Conservation (phyloP, 2,329 filamentous ascomycete species). For the Pseudogymnoascus sp. region DNA sequence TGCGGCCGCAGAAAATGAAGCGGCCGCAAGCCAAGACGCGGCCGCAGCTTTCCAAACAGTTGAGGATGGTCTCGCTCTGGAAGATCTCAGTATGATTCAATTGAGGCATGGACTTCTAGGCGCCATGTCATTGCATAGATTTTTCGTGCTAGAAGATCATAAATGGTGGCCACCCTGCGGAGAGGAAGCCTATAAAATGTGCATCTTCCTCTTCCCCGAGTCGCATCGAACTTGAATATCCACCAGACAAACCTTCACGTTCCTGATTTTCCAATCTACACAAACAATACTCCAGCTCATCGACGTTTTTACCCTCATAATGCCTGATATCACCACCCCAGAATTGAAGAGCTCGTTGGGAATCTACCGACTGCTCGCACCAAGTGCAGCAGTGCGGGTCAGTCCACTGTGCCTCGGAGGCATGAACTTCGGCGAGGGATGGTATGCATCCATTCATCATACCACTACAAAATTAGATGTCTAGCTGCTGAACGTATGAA, state of each 20-base stretch:
- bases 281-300: not conserved
- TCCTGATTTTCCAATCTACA: not conserved
- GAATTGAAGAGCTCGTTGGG: conserved; percentile 51
- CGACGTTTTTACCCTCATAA: conserved; percentile 5
- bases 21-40: conserved; percentile 1
- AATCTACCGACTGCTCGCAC: conserved; percentile 58
- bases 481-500: conserved; percentile 2
- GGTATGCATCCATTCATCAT: conserved; percentile 24
- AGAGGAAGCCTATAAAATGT: not conserved
- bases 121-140: not conserved
- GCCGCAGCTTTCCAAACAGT: not conserved
- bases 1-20: not conserved
- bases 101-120: not conserved
- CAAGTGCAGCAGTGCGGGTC: conserved; percentile 57
- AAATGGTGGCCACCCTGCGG: not conserved
- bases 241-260: not conserved
- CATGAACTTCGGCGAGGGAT: conserved; percentile 57
- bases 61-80: not conserved
- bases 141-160: not conserved
- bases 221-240: not conserved
- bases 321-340: conserved; percentile 34
- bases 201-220: not conserved
- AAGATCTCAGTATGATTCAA: not conserved
- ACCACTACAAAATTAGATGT: not conserved
- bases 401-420: conserved; percentile 57